A percentile compares a stretch with the other conserved stretches of the same genome.
These are phyloP conservation scores for Diaporthe capsici DNA, from an alignment of 2,329 filamentous ascomycete genomes.

Conservation along the genomic window DNA sequence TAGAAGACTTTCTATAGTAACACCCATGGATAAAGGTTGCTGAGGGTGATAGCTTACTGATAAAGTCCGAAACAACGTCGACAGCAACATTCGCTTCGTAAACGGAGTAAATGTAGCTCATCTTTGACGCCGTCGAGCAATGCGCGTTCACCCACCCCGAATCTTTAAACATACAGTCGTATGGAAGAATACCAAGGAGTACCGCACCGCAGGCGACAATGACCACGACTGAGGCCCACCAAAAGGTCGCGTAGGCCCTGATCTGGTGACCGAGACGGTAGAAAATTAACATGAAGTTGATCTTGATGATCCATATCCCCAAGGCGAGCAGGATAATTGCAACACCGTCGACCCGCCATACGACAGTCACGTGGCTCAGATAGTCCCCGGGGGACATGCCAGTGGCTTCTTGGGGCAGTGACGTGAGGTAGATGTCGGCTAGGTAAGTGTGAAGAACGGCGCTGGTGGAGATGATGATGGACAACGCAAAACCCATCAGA, in stretches of 20 bases:
- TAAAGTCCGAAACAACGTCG: constrained; percentile 41
- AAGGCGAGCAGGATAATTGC: neutral
- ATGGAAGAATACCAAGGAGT: constrained; percentile 35
- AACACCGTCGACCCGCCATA: neutral
- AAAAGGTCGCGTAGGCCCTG: constrained; percentile 36
- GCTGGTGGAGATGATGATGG: neutral
- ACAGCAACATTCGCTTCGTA: constrained; percentile 4
- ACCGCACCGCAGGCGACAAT: constrained; percentile 31
- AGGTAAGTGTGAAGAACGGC: neutral
- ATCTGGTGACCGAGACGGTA: constrained; percentile 33
- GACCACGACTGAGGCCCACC: constrained; percentile 38
- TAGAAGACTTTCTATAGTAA: neutral
- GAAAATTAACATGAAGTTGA: constrained; percentile 39
- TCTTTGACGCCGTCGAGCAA: constrained; percentile 8
- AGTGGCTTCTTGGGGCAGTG: neutral
- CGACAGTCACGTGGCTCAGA: neutral
- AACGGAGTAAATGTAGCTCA: neutral
- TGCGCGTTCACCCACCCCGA: constrained; percentile 27
- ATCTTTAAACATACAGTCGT: constrained; percentile 38
- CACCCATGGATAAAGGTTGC: neutral
- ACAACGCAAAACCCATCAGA: constrained; percentile 19
- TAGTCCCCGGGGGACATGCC: neutral
- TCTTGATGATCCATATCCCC: constrained; percentile 37
- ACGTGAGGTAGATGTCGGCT: constrained; percentile 2
- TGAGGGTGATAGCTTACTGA: constrained; percentile 35